Evolutionary conservation across 73 alveolate genomes (phyloP), one percentile per base, ranked within the genome.

Genomic region (Paramecium octaurelia): DNA sequence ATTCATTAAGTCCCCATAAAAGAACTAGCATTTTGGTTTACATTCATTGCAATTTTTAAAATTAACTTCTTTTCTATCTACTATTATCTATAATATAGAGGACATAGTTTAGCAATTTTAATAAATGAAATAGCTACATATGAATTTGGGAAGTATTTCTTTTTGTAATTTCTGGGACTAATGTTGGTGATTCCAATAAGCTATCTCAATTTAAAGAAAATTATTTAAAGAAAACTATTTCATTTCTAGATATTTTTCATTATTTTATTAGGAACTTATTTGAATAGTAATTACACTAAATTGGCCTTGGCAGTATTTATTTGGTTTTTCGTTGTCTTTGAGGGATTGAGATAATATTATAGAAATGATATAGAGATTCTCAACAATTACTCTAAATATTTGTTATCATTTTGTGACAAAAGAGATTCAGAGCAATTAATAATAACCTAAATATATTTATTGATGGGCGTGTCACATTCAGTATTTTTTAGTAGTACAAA

Each of bases 381-480:
- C 4, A 43, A 80, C 2, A 40, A 34, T 9, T 48, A 44, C 12
- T 31, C 70, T 11, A 8, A 80, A 80, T 48, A 20, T 48, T n/a
- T 80, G 8, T n/a, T 44, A 23, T 18, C 48, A 16, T 80, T 44
- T 46, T 80, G 91, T 44, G 91, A 80, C 57, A 24, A 80, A 80
- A 80, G 91, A 80, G 91, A 80, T 46, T 24, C 18, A 11, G 76
- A 42, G 20, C 3, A 44, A 44, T 80, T 80, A 80, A 80, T 80
- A 44, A 80, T 31, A 80, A 80, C 91, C 3, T 31, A 80, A 21
- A 20, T 42, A 23, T 80, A 80, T 48, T 48, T 80, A 42, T 24
- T 80, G 18, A 80, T 80, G 58, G 91, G 91, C 44, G 44, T 80
- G 2, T 80, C 91, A 40, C 91, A 80, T 80, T 80, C 76, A 20